Evolutionary conservation across 352 stramenopile genomes (phyloP).

Genomic region (Pythium grandisporangium): DNA sequence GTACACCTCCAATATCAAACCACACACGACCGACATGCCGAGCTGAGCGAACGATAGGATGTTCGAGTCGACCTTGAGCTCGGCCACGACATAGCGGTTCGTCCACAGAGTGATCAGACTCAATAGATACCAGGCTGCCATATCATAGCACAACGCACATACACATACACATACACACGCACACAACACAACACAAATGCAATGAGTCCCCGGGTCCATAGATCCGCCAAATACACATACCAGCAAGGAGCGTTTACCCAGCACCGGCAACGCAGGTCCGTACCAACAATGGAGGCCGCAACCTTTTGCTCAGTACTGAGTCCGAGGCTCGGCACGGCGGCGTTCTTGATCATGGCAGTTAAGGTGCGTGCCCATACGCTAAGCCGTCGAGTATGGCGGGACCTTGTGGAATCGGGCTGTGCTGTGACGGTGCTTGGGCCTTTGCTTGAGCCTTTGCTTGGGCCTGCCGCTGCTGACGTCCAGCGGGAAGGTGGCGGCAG

Average conservation of each 20-base stretch:
- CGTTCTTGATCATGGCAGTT: constrained; percentile 7
- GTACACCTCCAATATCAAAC: constrained; percentile 59
- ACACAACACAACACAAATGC: too few species aligned
- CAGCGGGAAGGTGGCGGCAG: too few species aligned
- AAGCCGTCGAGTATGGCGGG: too few species aligned
- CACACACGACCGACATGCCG: constrained; percentile 69
- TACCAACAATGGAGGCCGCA: constrained; percentile 45
- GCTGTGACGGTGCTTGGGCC: too few species aligned
- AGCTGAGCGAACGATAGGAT: constrained; percentile 68
- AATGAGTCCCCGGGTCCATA: too few species aligned
- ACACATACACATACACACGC: too few species aligned
- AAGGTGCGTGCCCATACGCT: too few species aligned
- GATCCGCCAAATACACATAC: background rate
- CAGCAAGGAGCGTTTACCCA: background rate
- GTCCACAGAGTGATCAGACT: constrained; percentile 79
- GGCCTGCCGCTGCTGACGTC: too few species aligned
- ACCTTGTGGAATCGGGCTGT: too few species aligned
- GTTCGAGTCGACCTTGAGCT: constrained; percentile 71
- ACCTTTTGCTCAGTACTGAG: constrained; percentile 47
- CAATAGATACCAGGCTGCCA: constrained; percentile 71
- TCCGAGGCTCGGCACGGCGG: background rate
- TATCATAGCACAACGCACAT: too few species aligned
- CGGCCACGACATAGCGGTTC: constrained; percentile 73
- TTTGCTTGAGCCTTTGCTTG: too few species aligned
- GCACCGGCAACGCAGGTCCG: constrained; percentile 1